phyloP scores from a whole-genome alignment of 148 eudicot genomes.

The Limonium bicolor region DNA sequence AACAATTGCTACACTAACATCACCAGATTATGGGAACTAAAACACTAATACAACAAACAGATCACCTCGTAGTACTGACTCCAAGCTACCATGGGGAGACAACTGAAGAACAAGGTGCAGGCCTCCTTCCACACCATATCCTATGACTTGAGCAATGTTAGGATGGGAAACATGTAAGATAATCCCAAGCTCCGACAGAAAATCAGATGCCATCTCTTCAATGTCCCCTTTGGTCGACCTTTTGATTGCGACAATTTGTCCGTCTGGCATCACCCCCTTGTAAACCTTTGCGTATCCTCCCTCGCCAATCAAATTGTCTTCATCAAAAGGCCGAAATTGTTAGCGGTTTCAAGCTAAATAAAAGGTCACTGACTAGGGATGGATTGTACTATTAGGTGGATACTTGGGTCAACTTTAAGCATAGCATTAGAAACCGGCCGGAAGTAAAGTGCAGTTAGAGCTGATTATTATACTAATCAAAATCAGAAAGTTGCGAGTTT shows the following conservation, averaged over 20 bases:
- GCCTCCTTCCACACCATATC: conserved; percentile 73
- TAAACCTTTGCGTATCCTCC: conserved; percentile 2
- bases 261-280: conserved; percentile 5
- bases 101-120: conserved; percentile 52
- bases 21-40: conserved; percentile 7
- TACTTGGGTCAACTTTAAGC: too few relatives aligned
- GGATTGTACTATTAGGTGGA: background rate
- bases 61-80: conserved; percentile 56
- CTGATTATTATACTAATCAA: too few relatives aligned
- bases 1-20: background rate
- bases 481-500: too few relatives aligned
- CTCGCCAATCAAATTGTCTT: conserved; percentile 6
- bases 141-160: conserved; percentile 62
- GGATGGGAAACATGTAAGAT: conserved; percentile 71
- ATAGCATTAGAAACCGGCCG: too few relatives aligned
- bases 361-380: background rate
- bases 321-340: background rate
- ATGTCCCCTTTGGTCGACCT: conserved; percentile 1
- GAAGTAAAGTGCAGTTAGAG: too few relatives aligned
- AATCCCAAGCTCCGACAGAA: conserved; percentile 64
- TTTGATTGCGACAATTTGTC: conserved; percentile 7
- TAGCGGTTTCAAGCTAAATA: background rate
- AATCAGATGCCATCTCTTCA: conserved; percentile 9
- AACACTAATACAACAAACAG: too few relatives aligned
- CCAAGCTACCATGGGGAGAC: conserved; percentile 68